Percentiles rank a stretch among this genome's conserved stretches.
These are phyloP conservation scores for Verticillium isaacii DNA, from an alignment of 2,329 filamentous ascomycete species.

Conservation along the genomic window DNA sequence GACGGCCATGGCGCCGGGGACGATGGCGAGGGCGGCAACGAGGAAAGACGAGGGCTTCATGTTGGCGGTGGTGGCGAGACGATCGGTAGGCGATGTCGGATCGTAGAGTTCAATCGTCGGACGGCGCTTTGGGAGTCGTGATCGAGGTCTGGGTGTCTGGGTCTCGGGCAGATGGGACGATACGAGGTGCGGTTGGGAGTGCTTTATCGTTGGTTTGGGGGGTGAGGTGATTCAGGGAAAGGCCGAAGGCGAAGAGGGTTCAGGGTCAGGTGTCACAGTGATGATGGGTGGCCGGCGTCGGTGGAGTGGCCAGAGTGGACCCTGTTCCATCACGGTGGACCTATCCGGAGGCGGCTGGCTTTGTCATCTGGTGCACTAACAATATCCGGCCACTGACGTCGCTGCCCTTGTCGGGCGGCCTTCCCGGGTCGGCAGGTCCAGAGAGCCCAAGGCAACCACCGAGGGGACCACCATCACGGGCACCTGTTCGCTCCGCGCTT, in stretches of 20 bases:
- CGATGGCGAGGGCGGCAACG: conserved; percentile 50
- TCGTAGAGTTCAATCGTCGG: background rate
- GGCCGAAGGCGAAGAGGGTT: background rate
- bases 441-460: background rate
- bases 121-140: background rate
- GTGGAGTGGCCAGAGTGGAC: background rate
- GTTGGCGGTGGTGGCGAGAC: conserved; percentile 15
- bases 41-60: conserved; percentile 62
- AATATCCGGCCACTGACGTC: background rate
- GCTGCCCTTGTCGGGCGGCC: background rate
- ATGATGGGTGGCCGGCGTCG: background rate
- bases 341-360: background rate
- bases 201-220: background rate
- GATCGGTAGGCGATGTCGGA: background rate
- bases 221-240: background rate
- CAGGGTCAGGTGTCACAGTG: background rate
- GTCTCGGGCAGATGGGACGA: background rate
- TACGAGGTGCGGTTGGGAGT: background rate
- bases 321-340: background rate
- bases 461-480: background rate
- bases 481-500: background rate
- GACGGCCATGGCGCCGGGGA: conserved; percentile 56
- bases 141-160: background rate
- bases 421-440: background rate
- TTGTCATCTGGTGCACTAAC: background rate